Conservation (phyloP, 2,329 filamentous ascomycete genomes). For the Aspergillus arachidicola region DNA sequence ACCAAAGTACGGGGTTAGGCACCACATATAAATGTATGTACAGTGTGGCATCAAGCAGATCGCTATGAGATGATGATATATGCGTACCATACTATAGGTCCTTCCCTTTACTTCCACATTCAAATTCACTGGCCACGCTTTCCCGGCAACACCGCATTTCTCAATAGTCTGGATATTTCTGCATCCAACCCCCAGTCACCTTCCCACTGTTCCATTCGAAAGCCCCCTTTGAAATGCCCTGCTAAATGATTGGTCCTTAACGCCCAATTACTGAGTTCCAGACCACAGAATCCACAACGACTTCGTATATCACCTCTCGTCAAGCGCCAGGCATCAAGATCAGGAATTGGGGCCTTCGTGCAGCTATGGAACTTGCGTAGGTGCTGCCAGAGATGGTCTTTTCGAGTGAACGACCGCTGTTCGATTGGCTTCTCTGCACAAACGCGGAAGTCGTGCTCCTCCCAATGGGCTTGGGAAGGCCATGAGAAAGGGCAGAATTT, state of each 20-base stretch:
- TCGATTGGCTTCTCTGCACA: slow-evolving; percentile 54
- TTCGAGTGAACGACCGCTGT: slow-evolving; percentile 59
- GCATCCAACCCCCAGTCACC: slow-evolving; percentile 55
- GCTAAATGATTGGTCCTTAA: slow-evolving; percentile 57
- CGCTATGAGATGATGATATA: too few species aligned
- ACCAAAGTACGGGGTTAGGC: not conserved
- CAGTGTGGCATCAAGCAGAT: not conserved
- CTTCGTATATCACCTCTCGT: slow-evolving; percentile 54
- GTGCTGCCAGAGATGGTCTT: slow-evolving; percentile 61
- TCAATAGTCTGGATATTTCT: slow-evolving; percentile 23
- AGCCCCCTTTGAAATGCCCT: slow-evolving; percentile 57
- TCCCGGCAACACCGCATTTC: not conserved
- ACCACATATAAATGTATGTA: not conserved
- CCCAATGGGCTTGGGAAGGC: slow-evolving; percentile 50
- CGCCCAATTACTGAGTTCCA: slow-evolving; percentile 53
- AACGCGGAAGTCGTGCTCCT: slow-evolving; percentile 55
- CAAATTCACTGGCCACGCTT: not conserved
- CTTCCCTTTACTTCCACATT: not conserved
- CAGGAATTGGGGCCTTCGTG: slow-evolving; percentile 51
- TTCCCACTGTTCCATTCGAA: slow-evolving; percentile 57
- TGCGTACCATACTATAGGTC: not conserved
- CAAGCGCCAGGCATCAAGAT: slow-evolving; percentile 59
- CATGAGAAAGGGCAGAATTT: slow-evolving; percentile 53
- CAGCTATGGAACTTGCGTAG: slow-evolving; percentile 58
- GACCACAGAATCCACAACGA: slow-evolving; percentile 57